These are phyloP conservation scores for Logfia minima DNA, from an alignment of 129 eudicot genomes.

Conservation along the genomic window DNA sequence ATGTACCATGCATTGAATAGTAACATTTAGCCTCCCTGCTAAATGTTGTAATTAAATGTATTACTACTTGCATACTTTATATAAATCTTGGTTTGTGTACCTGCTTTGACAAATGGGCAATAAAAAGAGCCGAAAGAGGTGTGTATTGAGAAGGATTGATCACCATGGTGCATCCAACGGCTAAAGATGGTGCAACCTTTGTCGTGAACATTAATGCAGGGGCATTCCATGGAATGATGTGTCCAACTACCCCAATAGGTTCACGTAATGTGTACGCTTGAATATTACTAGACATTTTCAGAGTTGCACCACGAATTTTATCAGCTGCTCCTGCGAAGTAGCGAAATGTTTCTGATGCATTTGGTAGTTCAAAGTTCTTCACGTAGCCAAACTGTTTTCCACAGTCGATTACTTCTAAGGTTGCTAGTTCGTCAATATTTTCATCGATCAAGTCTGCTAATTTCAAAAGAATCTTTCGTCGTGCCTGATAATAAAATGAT, in stretches of 20 bases:
- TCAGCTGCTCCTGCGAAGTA: slow-evolving; percentile 93
- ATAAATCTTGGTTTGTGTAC: slow-evolving; percentile 20
- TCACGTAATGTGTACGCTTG: slow-evolving; percentile 76
- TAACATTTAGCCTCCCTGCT: too few species aligned
- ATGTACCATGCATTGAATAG: too few species aligned
- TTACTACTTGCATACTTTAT: too few species aligned
- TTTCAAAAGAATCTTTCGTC: slow-evolving; percentile 58
- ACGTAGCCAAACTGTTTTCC: slow-evolving; percentile 47
- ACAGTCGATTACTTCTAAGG: slow-evolving; percentile 59
- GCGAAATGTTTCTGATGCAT: slow-evolving; percentile 42
- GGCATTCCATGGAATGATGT: slow-evolving; percentile 76
- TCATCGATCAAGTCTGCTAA: slow-evolving; percentile 68
- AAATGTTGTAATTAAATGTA: too few species aligned
- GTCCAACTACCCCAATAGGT: slow-evolving; percentile 84
- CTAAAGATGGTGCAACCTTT: slow-evolving; percentile 75
- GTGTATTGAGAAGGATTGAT: slow-evolving; percentile 87
- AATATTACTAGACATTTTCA: slow-evolving; percentile 58
- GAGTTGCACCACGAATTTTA: slow-evolving; percentile 71
- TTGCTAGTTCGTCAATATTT: slow-evolving; percentile 59
- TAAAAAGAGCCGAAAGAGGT: slow-evolving; percentile 65
- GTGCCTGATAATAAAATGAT: slow-evolving; percentile 31
- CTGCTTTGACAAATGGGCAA: slow-evolving; percentile 65
- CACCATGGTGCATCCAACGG: slow-evolving; percentile 83
- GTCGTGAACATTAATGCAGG: slow-evolving; percentile 52
- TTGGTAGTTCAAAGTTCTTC: slow-evolving; percentile 42